These are phyloP conservation scores for Septoria petroselini DNA, from an alignment of 2,329 filamentous ascomycete species.

Conservation along the genomic window DNA sequence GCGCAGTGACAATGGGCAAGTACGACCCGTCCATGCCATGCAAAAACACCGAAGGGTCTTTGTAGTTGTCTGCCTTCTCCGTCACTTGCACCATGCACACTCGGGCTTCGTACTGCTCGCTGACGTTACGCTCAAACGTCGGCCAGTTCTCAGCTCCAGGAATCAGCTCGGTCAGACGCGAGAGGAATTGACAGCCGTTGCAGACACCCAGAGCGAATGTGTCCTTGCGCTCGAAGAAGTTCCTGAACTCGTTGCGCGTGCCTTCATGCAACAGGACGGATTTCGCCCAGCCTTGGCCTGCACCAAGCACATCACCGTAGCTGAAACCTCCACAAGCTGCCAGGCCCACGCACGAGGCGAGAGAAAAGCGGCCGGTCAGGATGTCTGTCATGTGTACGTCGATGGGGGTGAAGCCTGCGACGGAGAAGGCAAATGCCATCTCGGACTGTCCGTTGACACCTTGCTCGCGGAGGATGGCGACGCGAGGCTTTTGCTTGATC, in stretches of 20 bases:
- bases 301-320: constrained; percentile 86
- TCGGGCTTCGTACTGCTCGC: constrained; percentile 86
- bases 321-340: constrained; percentile 97
- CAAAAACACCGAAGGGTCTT: constrained; percentile 72
- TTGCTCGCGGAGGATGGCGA: constrained; percentile 92
- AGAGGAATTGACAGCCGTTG: constrained; percentile 96
- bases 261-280: constrained; percentile 80
- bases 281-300: constrained; percentile 95
- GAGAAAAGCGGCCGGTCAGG: constrained; percentile 72
- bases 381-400: constrained; percentile 97
- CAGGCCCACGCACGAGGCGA: constrained; percentile 79
- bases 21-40: constrained; percentile 79
- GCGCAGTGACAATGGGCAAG: constrained; percentile 82
- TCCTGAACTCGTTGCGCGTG: constrained; percentile 71
- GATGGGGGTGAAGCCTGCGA: constrained; percentile 84
- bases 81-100: constrained; percentile 79
- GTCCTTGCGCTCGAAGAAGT: constrained; percentile 82
- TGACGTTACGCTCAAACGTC: constrained; percentile 77
- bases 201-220: constrained; percentile 93
- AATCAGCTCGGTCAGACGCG: constrained; percentile 76
- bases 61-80: constrained; percentile 48
- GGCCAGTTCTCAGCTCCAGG: constrained; percentile 82
- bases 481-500: constrained; percentile 65
- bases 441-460: constrained; percentile 96
- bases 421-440: constrained; percentile 94